Percentiles rank a stretch among this genome's conserved stretches.
These are phyloP conservation scores for Phytophthora foliorum DNA, from an alignment of 352 stramenopile species.

Conservation along the genomic window DNA sequence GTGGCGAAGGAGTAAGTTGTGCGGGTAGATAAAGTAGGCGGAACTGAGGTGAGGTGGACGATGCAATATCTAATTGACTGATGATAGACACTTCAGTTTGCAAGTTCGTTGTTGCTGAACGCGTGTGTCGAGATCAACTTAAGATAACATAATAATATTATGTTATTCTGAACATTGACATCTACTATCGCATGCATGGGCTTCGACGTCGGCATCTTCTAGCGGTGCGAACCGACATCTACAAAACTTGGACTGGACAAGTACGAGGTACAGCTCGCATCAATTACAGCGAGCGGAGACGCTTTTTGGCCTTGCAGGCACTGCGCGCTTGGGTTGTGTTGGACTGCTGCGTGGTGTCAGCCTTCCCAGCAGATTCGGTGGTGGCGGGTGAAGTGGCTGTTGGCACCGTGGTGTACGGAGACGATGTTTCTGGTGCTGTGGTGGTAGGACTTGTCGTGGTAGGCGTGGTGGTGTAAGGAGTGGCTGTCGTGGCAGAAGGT, in stretches of 20 bases:
- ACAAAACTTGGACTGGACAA: conserved; percentile 19
- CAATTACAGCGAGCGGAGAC: conserved; percentile 24
- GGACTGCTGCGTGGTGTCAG: conserved; percentile 5
- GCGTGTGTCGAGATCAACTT: no score
- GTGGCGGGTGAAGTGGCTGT: conserved; percentile 5
- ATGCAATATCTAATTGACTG: no score
- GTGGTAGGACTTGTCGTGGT: neutral
- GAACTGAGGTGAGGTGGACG: no score
- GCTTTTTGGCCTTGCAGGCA: conserved; percentile 36
- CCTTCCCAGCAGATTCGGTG: neutral
- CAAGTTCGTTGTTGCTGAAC: no score
- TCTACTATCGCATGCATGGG: neutral
- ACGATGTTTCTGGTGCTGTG: conserved; percentile 1
- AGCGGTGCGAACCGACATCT: conserved; percentile 1
- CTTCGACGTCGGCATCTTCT: neutral
- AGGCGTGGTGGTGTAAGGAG: conserved; percentile 3
- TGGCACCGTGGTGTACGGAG: conserved; percentile 5
- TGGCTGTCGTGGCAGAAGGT: conserved; percentile 11
- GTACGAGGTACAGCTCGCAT: conserved; percentile 8
- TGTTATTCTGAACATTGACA: no score
- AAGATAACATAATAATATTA: no score
- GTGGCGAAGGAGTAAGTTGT: conserved; percentile 40
- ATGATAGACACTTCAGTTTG: no score
- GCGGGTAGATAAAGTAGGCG: neutral
- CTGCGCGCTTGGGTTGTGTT: conserved; percentile 3